Evolutionary conservation across 2,329 filamentous ascomycete genomes (phyloP), one percentile per base, ranked within the genome.

Genomic region (Curvularia lunata): DNA sequence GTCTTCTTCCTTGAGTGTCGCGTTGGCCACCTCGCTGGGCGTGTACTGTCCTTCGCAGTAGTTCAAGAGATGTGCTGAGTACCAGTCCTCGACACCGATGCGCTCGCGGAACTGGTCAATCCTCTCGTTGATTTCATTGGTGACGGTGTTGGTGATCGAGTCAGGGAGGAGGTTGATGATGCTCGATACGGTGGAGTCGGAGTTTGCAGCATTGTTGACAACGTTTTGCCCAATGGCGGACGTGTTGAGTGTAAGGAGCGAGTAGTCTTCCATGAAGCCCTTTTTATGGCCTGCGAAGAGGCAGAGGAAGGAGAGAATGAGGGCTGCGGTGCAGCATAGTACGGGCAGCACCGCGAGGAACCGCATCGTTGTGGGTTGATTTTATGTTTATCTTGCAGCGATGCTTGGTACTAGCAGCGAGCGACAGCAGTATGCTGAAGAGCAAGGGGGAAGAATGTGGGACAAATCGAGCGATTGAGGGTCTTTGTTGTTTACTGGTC

Each of bases 201-300:
- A 67, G 32, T 40, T 42, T 38, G 62, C 60, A 32, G 64, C 61
- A 8, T 55, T 63, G 48, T 67, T 60, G 52, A 76, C 48, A 70
- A 77, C 51, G 46, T 69, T 75, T 52, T 76, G 75, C 51, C 85
- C 84, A 28, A 87, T 75, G 40, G 80, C 80, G 3, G 84, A 85
- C 21, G 83, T 84, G 73, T 87, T 87, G 63, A 88, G 78, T 81
- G 84, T 86, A 37, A 88, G 69, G 30, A 88, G 76, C 56, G 85
- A 77, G 58, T 83, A 85, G 52, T 83, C 77, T 60, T 86, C 81
- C 74, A 89, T 81, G 64, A 87, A 82, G 16, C 77, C 78, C 50
- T 76, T 78, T 65, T 84, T 85, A 37, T 82, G 80, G 37, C 86
- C 86, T 1, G 86, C 86, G 64, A 87, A 87, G 57, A 89, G 78